These are phyloP conservation scores for Massarina eburnea DNA, from an alignment of 2,329 filamentous ascomycete genomes.

Conservation along the genomic window DNA sequence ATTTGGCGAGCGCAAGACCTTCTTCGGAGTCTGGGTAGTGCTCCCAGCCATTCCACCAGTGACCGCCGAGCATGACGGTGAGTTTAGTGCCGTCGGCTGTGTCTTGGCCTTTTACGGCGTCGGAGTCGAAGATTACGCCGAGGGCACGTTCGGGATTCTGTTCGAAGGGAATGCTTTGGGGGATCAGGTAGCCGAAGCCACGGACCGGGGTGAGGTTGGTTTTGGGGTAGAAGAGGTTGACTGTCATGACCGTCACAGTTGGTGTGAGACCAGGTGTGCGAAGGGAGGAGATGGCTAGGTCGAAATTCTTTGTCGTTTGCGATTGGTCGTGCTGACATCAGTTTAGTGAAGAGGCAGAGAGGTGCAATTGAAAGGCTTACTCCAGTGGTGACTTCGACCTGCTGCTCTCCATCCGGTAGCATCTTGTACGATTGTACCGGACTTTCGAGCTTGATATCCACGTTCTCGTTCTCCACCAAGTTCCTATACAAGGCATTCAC, in stretches of 20 bases:
- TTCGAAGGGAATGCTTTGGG: conserved; percentile 67
- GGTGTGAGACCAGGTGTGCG: conserved; percentile 54
- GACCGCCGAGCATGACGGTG: conserved; percentile 92
- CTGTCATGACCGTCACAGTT: conserved; percentile 82
- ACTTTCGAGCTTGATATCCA: conserved; percentile 43
- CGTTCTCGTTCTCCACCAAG: conserved; percentile 41
- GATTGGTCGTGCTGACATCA: conserved; percentile 19
- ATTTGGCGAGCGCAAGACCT: conserved; percentile 69
- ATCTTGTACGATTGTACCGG: conserved; percentile 25
- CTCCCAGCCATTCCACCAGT: conserved; percentile 76
- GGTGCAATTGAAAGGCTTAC: conserved; percentile 14
- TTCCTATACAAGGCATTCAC: conserved; percentile 38
- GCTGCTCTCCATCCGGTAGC: conserved; percentile 9
- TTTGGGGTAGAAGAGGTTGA: conserved; percentile 82
- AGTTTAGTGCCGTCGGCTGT: conserved; percentile 72
- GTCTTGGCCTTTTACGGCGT: conserved; percentile 61
- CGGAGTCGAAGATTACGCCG: conserved; percentile 89
- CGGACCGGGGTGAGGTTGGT: conserved; percentile 64
- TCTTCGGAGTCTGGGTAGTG: conserved; percentile 66
- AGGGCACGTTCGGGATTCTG: conserved; percentile 82
- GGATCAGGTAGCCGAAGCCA: conserved; percentile 92
- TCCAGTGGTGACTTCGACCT: conserved; percentile 26
- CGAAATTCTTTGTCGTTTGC: conserved; percentile 23
- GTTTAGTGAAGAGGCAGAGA: neutral
- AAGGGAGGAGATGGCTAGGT: conserved; percentile 36